Evolutionary conservation across 768 basidiomycete species (phyloP).

Genomic region (Russula virescens): DNA sequence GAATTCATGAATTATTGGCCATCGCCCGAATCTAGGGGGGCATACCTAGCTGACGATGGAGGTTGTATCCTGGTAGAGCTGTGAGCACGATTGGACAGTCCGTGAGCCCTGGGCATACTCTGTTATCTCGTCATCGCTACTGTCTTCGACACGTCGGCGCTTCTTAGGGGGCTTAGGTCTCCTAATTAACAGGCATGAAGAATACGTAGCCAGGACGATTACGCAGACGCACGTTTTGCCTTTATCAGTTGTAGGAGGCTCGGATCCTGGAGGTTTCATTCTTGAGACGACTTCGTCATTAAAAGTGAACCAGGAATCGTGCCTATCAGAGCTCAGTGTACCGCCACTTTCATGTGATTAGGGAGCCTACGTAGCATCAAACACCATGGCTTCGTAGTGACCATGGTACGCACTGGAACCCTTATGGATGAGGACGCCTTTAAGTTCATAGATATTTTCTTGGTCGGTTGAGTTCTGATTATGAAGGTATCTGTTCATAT

Average conservation of each 20-base stretch:
- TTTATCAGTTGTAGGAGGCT: slow-evolving; percentile 30
- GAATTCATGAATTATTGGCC: background rate
- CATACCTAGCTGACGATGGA: slow-evolving; percentile 12
- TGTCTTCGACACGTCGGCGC: slow-evolving; percentile 51
- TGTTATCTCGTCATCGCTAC: slow-evolving; percentile 39
- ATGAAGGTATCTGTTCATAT: slow-evolving; percentile 63
- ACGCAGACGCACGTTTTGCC: slow-evolving; percentile 19
- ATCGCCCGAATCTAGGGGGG: background rate
- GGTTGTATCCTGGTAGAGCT: slow-evolving; percentile 12
- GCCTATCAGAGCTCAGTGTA: slow-evolving; percentile 35
- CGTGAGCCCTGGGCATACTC: slow-evolving; percentile 16
- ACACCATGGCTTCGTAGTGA: slow-evolving; percentile 83
- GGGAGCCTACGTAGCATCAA: slow-evolving; percentile 54
- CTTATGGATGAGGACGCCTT: slow-evolving; percentile 83
- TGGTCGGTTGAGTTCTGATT: slow-evolving; percentile 15
- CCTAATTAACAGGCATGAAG: slow-evolving; percentile 6
- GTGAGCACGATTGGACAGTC: slow-evolving; percentile 5
- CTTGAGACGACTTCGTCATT: slow-evolving; percentile 83
- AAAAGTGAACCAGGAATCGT: slow-evolving; percentile 80
- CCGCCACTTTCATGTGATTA: background rate
- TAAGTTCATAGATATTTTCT: slow-evolving; percentile 64
- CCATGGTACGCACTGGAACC: slow-evolving; percentile 90
- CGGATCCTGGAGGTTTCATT: slow-evolving; percentile 49
- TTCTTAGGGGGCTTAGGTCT: slow-evolving; percentile 35
- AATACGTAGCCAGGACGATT: background rate